phyloP scores from a whole-genome alignment of 352 stramenopile genomes.

The Pythium scleroteichum region DNA sequence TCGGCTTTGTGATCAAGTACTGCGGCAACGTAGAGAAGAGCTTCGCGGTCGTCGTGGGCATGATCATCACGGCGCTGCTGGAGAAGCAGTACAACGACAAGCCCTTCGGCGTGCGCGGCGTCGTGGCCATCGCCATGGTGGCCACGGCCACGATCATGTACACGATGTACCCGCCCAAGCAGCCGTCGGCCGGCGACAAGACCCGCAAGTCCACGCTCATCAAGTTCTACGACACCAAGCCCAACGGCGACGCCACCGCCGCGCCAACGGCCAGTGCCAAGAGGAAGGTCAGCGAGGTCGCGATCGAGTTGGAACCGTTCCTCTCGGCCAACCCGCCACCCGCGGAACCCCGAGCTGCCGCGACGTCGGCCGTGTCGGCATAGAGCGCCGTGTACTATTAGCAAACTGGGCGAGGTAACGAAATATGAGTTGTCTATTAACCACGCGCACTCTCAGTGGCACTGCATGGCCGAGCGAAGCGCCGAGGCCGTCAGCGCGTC shows the following conservation, averaged over 20 bases:
- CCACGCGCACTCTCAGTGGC: not conserved
- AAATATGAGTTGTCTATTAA: conserved; percentile 1
- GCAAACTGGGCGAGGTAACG: not conserved
- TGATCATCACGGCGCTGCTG: conserved; percentile 75
- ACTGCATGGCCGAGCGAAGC: conserved; percentile 10
- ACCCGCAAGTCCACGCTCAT: conserved; percentile 1
- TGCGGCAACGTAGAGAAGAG: conserved; percentile 85
- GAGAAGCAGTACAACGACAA: conserved; percentile 74
- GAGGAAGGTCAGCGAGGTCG: conserved; percentile 44
- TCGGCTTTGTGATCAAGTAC: conserved; percentile 86
- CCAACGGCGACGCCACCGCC: not conserved
- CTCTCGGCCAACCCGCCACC: conserved; percentile 16
- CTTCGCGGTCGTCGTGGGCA: conserved; percentile 79
- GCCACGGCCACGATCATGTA: conserved; percentile 67
- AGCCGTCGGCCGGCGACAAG: conserved; percentile 4
- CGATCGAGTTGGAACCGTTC: conserved; percentile 46
- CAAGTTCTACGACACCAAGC: conserved; percentile 9
- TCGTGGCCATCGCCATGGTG: conserved; percentile 64
- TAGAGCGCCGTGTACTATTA: not conserved
- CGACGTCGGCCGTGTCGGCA: not conserved
- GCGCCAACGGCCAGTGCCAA: conserved; percentile 23
- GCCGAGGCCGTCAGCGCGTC: not conserved
- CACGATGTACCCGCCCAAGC: conserved; percentile 60
- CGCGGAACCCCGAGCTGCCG: not conserved
- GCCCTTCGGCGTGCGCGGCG: conserved; percentile 55